phyloP scores from a whole-genome alignment of 768 basidiomycete genomes.

The Cubamyces lactineus region DNA sequence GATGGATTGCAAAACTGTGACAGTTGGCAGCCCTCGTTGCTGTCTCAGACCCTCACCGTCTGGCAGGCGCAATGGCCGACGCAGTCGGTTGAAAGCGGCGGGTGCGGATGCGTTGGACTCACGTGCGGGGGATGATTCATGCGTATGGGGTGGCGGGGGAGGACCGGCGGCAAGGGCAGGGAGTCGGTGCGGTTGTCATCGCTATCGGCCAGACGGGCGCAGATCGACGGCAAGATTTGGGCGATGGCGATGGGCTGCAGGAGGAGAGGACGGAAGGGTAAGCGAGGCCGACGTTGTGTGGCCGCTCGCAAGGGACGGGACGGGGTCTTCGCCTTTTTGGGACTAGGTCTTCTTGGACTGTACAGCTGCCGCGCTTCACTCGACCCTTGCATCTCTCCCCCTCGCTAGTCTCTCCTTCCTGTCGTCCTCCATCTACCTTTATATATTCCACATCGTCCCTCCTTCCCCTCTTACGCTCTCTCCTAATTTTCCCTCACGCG shows the following conservation, averaged over 20 bases:
- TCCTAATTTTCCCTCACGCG: not conserved
- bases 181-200: not conserved
- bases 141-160: too few relatives aligned
- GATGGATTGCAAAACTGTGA: not conserved
- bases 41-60: not conserved
- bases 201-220: slow-evolving; percentile 1
- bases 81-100: too few relatives aligned
- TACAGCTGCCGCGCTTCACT: slow-evolving; percentile 1
- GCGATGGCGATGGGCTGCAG: not conserved
- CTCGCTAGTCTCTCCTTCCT: not conserved
- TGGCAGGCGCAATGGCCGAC: too few relatives aligned
- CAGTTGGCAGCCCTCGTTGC: not conserved
- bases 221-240: slow-evolving; percentile 2
- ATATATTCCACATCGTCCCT: slow-evolving; percentile 7
- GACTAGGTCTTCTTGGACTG: slow-evolving; percentile 7
- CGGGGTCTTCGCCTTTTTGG: not conserved
- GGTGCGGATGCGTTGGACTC: not conserved
- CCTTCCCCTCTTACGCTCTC: not conserved
- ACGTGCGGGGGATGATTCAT: not conserved
- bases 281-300: not conserved
- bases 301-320: slow-evolving; percentile 6
- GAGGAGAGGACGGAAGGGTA: not conserved
- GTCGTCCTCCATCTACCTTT: not conserved
- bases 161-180: not conserved
- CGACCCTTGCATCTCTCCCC: not conserved